Evolutionary conservation across 2,329 filamentous ascomycete genomes (phyloP).

Genomic region (Fusarium floridanum): DNA sequence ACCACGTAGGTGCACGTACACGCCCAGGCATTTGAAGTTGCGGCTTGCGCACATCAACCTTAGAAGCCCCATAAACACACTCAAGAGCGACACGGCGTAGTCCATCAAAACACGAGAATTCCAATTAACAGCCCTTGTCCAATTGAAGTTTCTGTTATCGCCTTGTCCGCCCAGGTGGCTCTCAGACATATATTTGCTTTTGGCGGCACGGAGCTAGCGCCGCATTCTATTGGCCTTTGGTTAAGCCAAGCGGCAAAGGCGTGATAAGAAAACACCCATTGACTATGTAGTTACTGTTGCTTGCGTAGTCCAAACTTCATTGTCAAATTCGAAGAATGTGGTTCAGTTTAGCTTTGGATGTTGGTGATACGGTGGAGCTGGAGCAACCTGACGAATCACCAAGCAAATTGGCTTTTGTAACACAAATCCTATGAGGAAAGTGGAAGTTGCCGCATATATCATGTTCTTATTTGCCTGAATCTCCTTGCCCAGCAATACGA

Average conservation of each 20-base stretch:
- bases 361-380: not conserved
- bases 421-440: not conserved
- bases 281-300: not conserved
- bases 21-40: not conserved
- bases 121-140: not conserved
- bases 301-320: not conserved
- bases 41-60: not conserved
- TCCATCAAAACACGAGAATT: not conserved
- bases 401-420: not conserved
- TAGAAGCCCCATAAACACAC: not conserved
- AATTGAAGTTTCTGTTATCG: not conserved
- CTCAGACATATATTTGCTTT: not conserved
- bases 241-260: not conserved
- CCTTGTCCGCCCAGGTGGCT: not conserved
- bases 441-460: not conserved
- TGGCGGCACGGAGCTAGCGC: not conserved
- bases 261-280: not conserved
- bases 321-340: not conserved
- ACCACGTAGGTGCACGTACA: not conserved
- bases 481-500: too few species aligned
- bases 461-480: too few species aligned
- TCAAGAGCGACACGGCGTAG: not conserved
- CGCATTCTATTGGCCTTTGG: not conserved
- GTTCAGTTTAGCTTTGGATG: not conserved
- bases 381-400: not conserved